Evolutionary conservation across 306 rosid species (phyloP).

Genomic region (Castanopsis chinensis): DNA sequence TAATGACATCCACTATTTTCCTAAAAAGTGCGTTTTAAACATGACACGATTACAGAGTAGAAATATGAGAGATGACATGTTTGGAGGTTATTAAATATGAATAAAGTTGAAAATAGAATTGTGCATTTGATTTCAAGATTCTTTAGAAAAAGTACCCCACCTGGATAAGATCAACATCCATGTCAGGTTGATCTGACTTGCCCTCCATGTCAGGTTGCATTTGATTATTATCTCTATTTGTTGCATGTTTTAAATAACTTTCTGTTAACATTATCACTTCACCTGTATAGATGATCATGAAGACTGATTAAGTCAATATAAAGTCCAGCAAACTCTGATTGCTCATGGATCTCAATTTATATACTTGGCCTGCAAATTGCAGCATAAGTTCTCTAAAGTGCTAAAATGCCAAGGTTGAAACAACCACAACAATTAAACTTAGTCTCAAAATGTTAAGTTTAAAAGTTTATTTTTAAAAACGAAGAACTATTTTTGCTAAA

Average conservation of each 20-base stretch:
- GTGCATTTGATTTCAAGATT: conserved; percentile 3
- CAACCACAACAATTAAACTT: too few species aligned
- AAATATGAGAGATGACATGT: conserved; percentile 30
- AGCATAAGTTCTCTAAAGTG: not conserved
- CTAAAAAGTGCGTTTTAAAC: conserved; percentile 21
- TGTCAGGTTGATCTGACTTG: not conserved
- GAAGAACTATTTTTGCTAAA: too few species aligned
- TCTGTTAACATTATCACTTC: not conserved
- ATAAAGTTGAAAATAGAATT: conserved; percentile 11
- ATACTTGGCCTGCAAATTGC: not conserved
- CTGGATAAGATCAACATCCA: conserved; percentile 20
- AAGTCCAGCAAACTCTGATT: not conserved
- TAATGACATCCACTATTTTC: conserved; percentile 46
- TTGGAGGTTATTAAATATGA: conserved; percentile 33
- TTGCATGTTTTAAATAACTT: not conserved
- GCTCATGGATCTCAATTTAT: not conserved
- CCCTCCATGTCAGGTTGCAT: not conserved
- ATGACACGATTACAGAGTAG: conserved; percentile 1
- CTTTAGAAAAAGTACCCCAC: not conserved
- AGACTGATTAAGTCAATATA: not conserved
- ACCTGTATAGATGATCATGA: not conserved
- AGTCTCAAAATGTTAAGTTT: too few species aligned
- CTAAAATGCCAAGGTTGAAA: not conserved
- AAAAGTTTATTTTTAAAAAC: too few species aligned
- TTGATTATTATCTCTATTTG: not conserved